Percentiles rank a stretch among this genome's conserved stretches.
Conservation (phyloP, 352 stramenopile species). For the Phytophthora agathidicida region DNA sequence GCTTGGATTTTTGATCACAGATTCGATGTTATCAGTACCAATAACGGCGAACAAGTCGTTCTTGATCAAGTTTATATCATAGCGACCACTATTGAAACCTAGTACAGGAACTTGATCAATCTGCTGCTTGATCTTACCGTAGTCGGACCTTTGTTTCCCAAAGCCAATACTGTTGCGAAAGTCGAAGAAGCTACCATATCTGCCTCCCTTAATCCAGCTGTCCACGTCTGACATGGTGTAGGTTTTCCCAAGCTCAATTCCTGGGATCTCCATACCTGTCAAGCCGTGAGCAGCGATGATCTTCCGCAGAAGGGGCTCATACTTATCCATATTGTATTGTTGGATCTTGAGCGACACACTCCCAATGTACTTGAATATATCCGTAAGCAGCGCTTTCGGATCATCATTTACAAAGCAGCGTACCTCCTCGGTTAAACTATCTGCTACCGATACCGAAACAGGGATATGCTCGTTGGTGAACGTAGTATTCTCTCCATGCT, state of each 20-base stretch:
- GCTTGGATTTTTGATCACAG: conserved; percentile 21
- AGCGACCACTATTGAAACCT: conserved; percentile 4
- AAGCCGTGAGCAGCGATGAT: background rate
- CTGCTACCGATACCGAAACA: background rate
- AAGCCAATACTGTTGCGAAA: conserved; percentile 6
- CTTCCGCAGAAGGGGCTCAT: background rate
- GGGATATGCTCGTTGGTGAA: background rate
- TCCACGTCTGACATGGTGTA: conserved; percentile 1
- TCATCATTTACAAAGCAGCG: conserved; percentile 6
- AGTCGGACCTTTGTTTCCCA: conserved; percentile 3
- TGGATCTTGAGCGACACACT: background rate
- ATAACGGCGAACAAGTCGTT: conserved; percentile 23
- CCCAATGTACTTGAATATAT: conserved; percentile 3
- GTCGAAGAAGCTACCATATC: conserved; percentile 9
- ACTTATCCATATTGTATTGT: background rate
- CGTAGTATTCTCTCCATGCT: background rate
- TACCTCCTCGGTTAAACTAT: conserved; percentile 1
- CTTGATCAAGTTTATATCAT: too few relatives aligned
- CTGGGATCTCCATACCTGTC: conserved; percentile 6
- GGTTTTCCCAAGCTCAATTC: background rate
- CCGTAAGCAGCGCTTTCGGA: background rate
- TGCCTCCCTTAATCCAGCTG: background rate
- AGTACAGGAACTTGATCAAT: conserved; percentile 21
- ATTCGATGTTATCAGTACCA: conserved; percentile 9
- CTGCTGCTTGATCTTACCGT: conserved; percentile 4